Evolutionary conservation across 805 yeast genomes (phyloP).

Genomic region (Groenewaldozyma salmanticensis): DNA sequence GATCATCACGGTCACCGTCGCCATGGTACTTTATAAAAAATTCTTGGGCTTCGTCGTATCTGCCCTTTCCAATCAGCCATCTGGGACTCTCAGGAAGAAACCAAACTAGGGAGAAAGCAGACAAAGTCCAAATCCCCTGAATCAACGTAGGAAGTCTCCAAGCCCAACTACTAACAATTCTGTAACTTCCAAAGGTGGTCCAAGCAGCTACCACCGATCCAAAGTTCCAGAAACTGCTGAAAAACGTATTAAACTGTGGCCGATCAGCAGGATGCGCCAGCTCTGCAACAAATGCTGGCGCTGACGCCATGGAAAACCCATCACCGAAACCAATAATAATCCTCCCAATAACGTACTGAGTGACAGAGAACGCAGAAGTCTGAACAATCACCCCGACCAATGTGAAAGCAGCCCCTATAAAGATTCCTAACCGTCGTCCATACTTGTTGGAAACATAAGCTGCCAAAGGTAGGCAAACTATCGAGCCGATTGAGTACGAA

Average conservation of each 20-base stretch:
- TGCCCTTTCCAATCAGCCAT: slow-evolving; percentile 5
- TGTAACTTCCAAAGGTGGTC: slow-evolving; percentile 61
- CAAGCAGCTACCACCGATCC: slow-evolving; percentile 38
- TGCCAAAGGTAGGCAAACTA: slow-evolving; percentile 60
- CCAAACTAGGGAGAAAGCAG: slow-evolving; percentile 29
- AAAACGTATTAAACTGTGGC: slow-evolving; percentile 34
- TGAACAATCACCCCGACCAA: slow-evolving; percentile 62
- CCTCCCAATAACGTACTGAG: slow-evolving; percentile 43
- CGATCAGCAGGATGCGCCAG: slow-evolving; percentile 40
- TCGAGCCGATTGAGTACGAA: slow-evolving; percentile 39
- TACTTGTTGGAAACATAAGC: slow-evolving; percentile 45
- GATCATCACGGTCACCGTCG: slow-evolving; percentile 8
- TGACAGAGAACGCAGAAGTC: slow-evolving; percentile 49
- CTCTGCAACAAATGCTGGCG: slow-evolving; percentile 44
- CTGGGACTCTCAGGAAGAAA: slow-evolving; percentile 8
- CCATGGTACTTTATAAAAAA: slow-evolving; percentile 18
- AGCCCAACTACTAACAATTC: slow-evolving; percentile 31
- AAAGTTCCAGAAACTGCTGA: slow-evolving; percentile 39
- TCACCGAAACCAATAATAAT: slow-evolving; percentile 41
- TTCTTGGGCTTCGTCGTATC: slow-evolving; percentile 29
- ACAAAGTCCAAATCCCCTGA: slow-evolving; percentile 52
- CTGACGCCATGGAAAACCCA: slow-evolving; percentile 33
- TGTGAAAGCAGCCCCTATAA: slow-evolving; percentile 46
- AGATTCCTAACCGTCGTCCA: slow-evolving; percentile 56
- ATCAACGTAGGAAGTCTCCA: slow-evolving; percentile 69